phyloP scores from a whole-genome alignment of 1,139 yeast species.

The Pichia sp. region DNA sequence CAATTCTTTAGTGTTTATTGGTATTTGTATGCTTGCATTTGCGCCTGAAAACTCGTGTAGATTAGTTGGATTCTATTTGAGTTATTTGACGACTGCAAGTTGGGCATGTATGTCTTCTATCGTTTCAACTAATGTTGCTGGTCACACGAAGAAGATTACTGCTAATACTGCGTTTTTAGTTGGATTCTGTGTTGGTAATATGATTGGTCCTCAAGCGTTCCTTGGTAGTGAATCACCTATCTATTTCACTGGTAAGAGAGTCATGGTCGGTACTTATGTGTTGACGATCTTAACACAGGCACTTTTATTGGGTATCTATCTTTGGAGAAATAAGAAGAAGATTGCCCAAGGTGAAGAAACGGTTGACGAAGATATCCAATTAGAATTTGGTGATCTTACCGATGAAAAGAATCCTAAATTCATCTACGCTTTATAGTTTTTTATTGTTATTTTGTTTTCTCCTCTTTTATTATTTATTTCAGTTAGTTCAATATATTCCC shows the following conservation, averaged over 20 bases:
- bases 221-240: constrained; percentile 42
- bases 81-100: constrained; percentile 39
- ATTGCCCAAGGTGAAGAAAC: neutral
- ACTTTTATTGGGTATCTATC: neutral
- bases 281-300: constrained; percentile 26
- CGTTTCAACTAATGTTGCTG: constrained; percentile 59
- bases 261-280: constrained; percentile 41
- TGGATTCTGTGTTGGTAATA: constrained; percentile 60
- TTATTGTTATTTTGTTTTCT: no score
- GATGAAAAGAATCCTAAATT: constrained; percentile 6
- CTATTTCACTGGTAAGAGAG: constrained; percentile 45
- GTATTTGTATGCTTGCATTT: constrained; percentile 50
- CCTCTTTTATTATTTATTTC: no score
- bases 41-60: constrained; percentile 34
- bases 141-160: constrained; percentile 41
- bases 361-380: neutral
- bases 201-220: constrained; percentile 56
- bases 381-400: constrained; percentile 12
- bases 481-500: no score
- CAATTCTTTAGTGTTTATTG: constrained; percentile 42
- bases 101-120: constrained; percentile 43
- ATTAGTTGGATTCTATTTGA: constrained; percentile 45
- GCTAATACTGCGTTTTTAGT: constrained; percentile 58
- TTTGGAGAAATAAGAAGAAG: constrained; percentile 9
- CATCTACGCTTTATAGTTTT: neutral